Conservation (phyloP, 352 stramenopile genomes). For the Phytophthora citricola region DNA sequence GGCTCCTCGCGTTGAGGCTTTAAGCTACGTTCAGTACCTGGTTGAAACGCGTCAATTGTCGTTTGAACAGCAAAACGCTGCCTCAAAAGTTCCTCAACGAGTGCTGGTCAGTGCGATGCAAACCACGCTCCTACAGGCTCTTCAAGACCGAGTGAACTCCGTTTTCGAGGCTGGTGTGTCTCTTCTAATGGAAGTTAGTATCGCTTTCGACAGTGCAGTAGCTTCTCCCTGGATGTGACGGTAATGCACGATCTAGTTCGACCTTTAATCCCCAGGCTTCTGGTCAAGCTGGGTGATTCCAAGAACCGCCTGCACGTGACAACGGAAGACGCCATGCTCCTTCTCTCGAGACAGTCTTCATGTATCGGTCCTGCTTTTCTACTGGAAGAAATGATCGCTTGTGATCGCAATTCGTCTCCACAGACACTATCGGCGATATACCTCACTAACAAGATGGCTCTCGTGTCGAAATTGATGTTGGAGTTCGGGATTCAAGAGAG, state of each 20-base stretch:
- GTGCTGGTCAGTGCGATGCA: conserved; percentile 51
- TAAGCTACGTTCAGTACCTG: conserved; percentile 79
- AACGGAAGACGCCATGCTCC: conserved; percentile 75
- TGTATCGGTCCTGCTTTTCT: conserved; percentile 76
- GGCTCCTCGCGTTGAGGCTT: conserved; percentile 78
- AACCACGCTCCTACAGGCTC: conserved; percentile 58
- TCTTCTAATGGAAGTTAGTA: conserved; percentile 78
- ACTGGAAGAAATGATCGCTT: conserved; percentile 76
- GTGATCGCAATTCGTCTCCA: conserved; percentile 60
- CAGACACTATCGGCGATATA: conserved; percentile 66
- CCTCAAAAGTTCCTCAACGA: conserved; percentile 4
- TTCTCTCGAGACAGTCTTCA: conserved; percentile 65
- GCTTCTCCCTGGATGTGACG: conserved; percentile 29
- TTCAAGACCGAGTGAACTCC: conserved; percentile 80
- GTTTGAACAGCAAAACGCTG: conserved; percentile 37
- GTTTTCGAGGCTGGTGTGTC: conserved; percentile 80
- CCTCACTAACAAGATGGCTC: conserved; percentile 70
- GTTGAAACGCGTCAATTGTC: conserved; percentile 60
- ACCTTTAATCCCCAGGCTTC: conserved; percentile 71
- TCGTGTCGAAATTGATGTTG: conserved; percentile 79
- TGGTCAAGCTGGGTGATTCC: conserved; percentile 79
- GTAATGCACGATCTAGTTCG: conserved; percentile 64
- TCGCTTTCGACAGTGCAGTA: conserved; percentile 50
- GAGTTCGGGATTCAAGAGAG: conserved; percentile 80
- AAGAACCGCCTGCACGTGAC: conserved; percentile 76